Evolutionary conservation across 2,329 filamentous ascomycete genomes (phyloP).

Genomic region (Penicillium thymicola): DNA sequence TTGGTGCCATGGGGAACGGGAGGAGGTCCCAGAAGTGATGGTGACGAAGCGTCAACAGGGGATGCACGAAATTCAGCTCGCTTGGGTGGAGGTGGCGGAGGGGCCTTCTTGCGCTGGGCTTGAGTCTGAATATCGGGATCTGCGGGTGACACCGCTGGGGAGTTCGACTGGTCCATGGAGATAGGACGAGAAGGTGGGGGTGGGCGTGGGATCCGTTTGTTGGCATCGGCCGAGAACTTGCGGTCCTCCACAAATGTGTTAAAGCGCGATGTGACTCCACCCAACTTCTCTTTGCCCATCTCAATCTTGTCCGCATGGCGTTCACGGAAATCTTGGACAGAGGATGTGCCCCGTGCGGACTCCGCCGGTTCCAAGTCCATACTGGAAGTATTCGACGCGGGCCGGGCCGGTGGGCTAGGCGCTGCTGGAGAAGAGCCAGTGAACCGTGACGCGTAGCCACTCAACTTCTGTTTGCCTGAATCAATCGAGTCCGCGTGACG

Average conservation of each 20-base stretch:
- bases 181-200: slow-evolving; percentile 21
- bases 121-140: slow-evolving; percentile 23
- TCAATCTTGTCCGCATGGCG: slow-evolving; percentile 66
- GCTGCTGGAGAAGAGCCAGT: slow-evolving; percentile 7
- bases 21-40: slow-evolving; percentile 44
- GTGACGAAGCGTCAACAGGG: slow-evolving; percentile 25
- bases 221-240: slow-evolving; percentile 26
- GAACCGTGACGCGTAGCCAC: slow-evolving; percentile 29
- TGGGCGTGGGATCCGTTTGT: slow-evolving; percentile 27
- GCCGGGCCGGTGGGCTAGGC: neutral
- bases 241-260: slow-evolving; percentile 47
- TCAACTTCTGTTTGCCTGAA: slow-evolving; percentile 57
- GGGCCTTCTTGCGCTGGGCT: slow-evolving; percentile 46
- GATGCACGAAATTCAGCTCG: slow-evolving; percentile 48
- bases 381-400: neutral
- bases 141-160: slow-evolving; percentile 25
- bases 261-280: slow-evolving; percentile 41
- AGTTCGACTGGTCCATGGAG: slow-evolving; percentile 10
- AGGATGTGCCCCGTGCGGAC: slow-evolving; percentile 12
- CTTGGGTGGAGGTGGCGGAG: slow-evolving; percentile 56
- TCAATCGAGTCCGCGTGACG: slow-evolving; percentile 68
- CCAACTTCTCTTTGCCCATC: slow-evolving; percentile 57
- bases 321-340: slow-evolving; percentile 59
- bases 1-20: slow-evolving; percentile 59
- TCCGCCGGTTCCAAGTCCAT: slow-evolving; percentile 19